phyloP scores from a whole-genome alignment of 768 basidiomycete species.

The Trametes maxima region DNA sequence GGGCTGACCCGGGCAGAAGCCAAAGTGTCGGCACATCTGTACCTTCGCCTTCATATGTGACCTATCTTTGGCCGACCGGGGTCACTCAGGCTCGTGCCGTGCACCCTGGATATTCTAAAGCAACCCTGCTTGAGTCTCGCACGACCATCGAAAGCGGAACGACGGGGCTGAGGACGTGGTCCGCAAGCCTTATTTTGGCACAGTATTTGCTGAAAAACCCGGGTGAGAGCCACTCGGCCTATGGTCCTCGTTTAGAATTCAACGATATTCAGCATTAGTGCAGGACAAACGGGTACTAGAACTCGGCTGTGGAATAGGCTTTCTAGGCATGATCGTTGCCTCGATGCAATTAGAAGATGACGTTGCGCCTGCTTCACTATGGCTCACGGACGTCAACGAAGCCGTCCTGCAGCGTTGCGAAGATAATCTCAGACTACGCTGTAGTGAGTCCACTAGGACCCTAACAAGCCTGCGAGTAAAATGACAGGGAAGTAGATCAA shows the following conservation, averaged over 20 bases:
- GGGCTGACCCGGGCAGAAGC: not conserved
- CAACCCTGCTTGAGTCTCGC: slow-evolving; percentile 73
- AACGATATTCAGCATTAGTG: slow-evolving; percentile 42
- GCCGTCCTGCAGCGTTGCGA: slow-evolving; percentile 63
- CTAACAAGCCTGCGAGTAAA: not conserved
- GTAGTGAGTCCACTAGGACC: slow-evolving; percentile 54
- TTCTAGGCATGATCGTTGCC: slow-evolving; percentile 65
- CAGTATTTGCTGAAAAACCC: slow-evolving; percentile 60
- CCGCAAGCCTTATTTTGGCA: slow-evolving; percentile 66
- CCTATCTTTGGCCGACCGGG: slow-evolving; percentile 58
- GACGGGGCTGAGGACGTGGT: slow-evolving; percentile 81
- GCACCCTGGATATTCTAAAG: slow-evolving; percentile 38
- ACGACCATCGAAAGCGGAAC: slow-evolving; percentile 76
- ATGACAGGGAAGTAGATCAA: slow-evolving; percentile 44
- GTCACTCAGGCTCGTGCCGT: not conserved
- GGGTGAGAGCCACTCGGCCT: slow-evolving; percentile 40
- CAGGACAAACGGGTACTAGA: slow-evolving; percentile 58
- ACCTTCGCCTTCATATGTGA: slow-evolving; percentile 62
- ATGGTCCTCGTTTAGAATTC: not conserved
- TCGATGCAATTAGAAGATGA: slow-evolving; percentile 48
- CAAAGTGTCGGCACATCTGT: slow-evolving; percentile 21
- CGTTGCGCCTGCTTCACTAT: slow-evolving; percentile 31
- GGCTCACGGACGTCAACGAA: slow-evolving; percentile 68
- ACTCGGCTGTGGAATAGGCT: slow-evolving; percentile 77
- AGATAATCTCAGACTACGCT: slow-evolving; percentile 60